Base-by-base conservation (phyloP, 306 rosid genomes). In the Prunus armeniaca region DNA sequence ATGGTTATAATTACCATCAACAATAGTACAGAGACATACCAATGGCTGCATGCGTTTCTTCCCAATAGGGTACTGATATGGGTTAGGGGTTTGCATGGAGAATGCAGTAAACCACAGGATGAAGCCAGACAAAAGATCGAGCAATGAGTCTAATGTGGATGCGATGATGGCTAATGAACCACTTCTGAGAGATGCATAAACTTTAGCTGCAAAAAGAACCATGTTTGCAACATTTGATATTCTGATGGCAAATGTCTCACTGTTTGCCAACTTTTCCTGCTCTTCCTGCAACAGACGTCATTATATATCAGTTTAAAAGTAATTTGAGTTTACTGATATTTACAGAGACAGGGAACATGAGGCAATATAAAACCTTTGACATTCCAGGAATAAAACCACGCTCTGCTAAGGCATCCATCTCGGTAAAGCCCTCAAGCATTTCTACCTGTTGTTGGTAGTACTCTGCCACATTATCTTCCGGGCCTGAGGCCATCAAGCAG, bases 101-200 rank as follows among this genome's bases (percentile, higher is more conserved):
- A 96, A 92, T 58, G 98, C 96, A 87, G 99, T 96, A 86, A 93
- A 96, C 99, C 99, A 96, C 78, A 96, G 86, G 80, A 96, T 96
- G 82, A 93, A 96, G 38, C 99, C 98, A 56, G 98, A 96, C 80
- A 96, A 90, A 81, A 96, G 96, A 83, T 96, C 99, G 46, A 96
- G 96, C 79, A 96, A 96, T 3, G 99, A 96, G 83, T 96, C 99
- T 81, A 96, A 79, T 20, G 99, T 96, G 80, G 99, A 96, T 45
- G 99, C 99, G 51, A 96, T 96, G 74, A 96, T 96, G 80, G 99
- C 97, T n/a, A 93, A 80, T 52, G 99, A 96, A 82, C 93, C 98
- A 89, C 99, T 96, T 85, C 84, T 78, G 75, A 92, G 8, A 3
- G 98, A 96, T 43, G 98, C 99, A 78, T 89, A 96, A 73, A 96